Conservation (phyloP, 345 rosid genomes). For the Clausena lansium region DNA sequence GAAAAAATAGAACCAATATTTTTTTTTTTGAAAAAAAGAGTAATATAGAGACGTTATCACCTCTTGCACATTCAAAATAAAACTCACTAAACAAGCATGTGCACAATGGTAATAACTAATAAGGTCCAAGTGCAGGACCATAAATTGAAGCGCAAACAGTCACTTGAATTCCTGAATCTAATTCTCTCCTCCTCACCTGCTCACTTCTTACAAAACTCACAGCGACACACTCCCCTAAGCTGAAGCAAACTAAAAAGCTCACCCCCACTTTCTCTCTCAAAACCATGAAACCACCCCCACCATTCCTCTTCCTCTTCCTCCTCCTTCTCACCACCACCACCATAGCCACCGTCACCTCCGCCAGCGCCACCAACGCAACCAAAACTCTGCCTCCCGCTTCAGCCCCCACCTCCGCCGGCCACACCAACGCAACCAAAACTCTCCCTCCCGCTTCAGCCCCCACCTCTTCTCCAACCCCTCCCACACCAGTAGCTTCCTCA, state of each 20-base stretch:
- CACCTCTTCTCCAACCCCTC: slow-evolving; percentile 21
- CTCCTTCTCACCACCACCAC: neutral
- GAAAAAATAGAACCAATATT: too few relatives aligned
- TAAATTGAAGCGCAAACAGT: slow-evolving; percentile 25
- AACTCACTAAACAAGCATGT: neutral
- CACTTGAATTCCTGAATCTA: neutral
- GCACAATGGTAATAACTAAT: slow-evolving; percentile 19
- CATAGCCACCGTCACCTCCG: neutral
- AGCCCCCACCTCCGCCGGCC: slow-evolving; percentile 14
- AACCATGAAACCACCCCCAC: slow-evolving; percentile 40
- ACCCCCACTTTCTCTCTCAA: slow-evolving; percentile 9
- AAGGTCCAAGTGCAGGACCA: slow-evolving; percentile 13
- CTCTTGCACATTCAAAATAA: too few relatives aligned
- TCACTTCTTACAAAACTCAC: neutral
- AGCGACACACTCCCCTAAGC: slow-evolving; percentile 8
- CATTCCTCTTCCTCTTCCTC: slow-evolving; percentile 1
- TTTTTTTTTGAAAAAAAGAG: neutral
- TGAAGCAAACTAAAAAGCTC: neutral
- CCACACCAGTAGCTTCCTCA: slow-evolving; percentile 27
- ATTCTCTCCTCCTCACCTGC: neutral
- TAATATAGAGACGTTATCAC: neutral
- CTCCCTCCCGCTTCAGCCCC: slow-evolving; percentile 20
- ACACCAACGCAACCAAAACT: slow-evolving; percentile 25
- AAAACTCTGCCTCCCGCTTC: slow-evolving; percentile 24
- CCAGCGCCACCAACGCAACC: slow-evolving; percentile 15